Evolutionary conservation across 306 rosid genomes (phyloP).

Genomic region (Pterocarpus santalinus): DNA sequence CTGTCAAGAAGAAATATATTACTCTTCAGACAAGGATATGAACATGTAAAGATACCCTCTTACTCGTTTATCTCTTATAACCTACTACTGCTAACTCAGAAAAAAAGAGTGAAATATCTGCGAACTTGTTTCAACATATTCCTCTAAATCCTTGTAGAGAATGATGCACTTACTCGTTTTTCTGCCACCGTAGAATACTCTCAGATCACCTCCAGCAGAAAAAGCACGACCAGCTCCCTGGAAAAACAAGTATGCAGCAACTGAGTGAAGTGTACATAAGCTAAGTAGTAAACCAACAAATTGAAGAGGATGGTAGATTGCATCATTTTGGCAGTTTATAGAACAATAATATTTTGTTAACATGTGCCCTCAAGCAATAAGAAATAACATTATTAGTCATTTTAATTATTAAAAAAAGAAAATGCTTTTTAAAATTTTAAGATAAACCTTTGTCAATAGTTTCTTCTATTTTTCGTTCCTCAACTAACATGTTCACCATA

Average conservation of each 20-base stretch:
- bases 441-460: too few species aligned
- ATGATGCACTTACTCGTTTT: slow-evolving; percentile 60
- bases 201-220: slow-evolving; percentile 95
- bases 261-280: slow-evolving; percentile 7
- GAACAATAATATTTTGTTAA: neutral
- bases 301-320: slow-evolving; percentile 6
- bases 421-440: too few species aligned
- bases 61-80: neutral
- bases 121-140: slow-evolving; percentile 19
- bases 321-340: neutral
- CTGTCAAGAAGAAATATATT: slow-evolving; percentile 59
- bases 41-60: neutral
- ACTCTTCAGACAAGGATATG: slow-evolving; percentile 1
- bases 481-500: neutral
- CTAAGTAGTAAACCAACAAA: slow-evolving; percentile 1
- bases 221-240: slow-evolving; percentile 95
- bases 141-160: slow-evolving; percentile 13
- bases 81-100: slow-evolving; percentile 7
- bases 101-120: neutral
- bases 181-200: slow-evolving; percentile 85
- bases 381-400: neutral
- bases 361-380: neutral
- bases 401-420: neutral
- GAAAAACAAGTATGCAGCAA: slow-evolving; percentile 30
- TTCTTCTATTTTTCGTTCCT: neutral